Evolutionary conservation across 2,329 filamentous ascomycete species (phyloP).

Genomic region (Cladobotryum mycophilum): DNA sequence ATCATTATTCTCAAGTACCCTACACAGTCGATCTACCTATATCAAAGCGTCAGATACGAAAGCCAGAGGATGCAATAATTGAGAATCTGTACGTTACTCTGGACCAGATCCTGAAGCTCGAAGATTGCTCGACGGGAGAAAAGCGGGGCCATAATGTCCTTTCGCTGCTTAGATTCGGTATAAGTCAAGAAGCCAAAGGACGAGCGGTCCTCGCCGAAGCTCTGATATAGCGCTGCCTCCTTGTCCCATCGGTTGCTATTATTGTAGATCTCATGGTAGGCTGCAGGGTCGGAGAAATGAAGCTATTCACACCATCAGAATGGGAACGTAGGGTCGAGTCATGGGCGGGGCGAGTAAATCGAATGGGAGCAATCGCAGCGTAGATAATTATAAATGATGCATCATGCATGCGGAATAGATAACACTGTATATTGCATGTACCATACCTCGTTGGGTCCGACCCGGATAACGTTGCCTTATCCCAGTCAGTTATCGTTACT

Average conservation of each 20-base stretch:
- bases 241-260: neutral
- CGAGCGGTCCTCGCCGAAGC: neutral
- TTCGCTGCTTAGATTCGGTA: neutral
- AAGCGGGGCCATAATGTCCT: neutral
- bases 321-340: neutral
- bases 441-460: slow-evolving; percentile 1
- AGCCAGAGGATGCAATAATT: neutral
- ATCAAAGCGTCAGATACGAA: neutral
- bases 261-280: neutral
- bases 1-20: neutral
- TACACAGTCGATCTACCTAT: neutral
- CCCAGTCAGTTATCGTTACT: neutral
- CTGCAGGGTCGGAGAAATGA: neutral
- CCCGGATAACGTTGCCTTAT: neutral
- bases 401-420: too few relatives aligned
- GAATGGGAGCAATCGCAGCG: neutral
- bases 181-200: neutral
- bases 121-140: neutral
- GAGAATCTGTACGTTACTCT: neutral
- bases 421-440: neutral
- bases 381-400: neutral
- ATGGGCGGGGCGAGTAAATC: too few relatives aligned
- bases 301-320: neutral
- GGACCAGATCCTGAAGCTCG: neutral
- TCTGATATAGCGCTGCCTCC: neutral